These are phyloP conservation scores for Trematosphaeria pertusa DNA, from an alignment of 2,329 filamentous ascomycete species.

Conservation along the genomic window DNA sequence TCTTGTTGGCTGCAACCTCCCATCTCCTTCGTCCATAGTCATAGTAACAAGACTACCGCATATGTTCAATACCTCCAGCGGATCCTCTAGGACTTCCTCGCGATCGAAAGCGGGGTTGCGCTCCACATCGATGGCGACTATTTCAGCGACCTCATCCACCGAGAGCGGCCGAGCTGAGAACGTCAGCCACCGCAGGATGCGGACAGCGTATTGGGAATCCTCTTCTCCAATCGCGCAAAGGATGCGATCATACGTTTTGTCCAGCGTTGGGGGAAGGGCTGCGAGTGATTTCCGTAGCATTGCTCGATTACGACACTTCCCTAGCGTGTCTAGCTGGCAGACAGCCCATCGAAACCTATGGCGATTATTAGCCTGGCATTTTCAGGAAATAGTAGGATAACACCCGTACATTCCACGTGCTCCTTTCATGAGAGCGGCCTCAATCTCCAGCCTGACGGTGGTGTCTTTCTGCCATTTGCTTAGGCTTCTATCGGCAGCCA, in stretches of 20 bases:
- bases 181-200: slow-evolving; percentile 20
- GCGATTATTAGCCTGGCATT: slow-evolving; percentile 1
- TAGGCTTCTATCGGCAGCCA: slow-evolving; percentile 37
- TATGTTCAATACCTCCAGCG: slow-evolving; percentile 25
- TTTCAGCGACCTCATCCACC: slow-evolving; percentile 17
- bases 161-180: slow-evolving; percentile 17
- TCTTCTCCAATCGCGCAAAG: slow-evolving; percentile 9
- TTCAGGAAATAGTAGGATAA: neutral
- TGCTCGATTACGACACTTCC: slow-evolving; percentile 9
- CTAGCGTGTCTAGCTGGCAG: slow-evolving; percentile 22
- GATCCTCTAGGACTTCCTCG: slow-evolving; percentile 35
- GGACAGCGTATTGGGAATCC: slow-evolving; percentile 10
- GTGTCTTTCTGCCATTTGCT: slow-evolving; percentile 24
- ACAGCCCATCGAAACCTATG: slow-evolving; percentile 24
- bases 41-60: slow-evolving; percentile 34
- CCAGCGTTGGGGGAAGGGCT: slow-evolving; percentile 16
- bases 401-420: slow-evolving; percentile 21
- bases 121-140: slow-evolving; percentile 24
- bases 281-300: slow-evolving; percentile 12
- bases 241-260: slow-evolving; percentile 23
- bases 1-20: neutral
- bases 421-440: slow-evolving; percentile 29
- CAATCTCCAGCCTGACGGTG: slow-evolving; percentile 27
- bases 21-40: slow-evolving; percentile 7
- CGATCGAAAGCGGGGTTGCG: slow-evolving; percentile 27